Base-by-base conservation (phyloP, 2,329 filamentous ascomycete species). In the Ploettnerulaceae sp. region DNA sequence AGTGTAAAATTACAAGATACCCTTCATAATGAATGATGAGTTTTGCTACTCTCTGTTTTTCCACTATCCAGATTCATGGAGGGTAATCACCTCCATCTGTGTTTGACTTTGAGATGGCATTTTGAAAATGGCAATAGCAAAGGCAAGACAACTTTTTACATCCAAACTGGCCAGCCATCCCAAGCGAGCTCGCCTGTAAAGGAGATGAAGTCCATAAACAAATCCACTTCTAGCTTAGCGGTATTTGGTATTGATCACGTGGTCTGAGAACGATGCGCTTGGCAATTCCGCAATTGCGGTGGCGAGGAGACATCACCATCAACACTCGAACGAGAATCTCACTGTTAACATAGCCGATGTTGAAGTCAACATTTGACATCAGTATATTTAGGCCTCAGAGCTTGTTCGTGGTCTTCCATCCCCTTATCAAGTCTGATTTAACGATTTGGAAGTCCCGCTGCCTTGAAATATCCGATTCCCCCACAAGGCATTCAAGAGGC, bases 1-100 rank as follows among this genome's bases (percentile, higher is more conserved):
- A 25, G 3, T 56, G 47, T 56, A 52, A 7, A 48, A 40, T 29
- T 41, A 38, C 6, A 47, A 40, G 48, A 55, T 48, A 53, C 39
- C 35, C 44, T 33, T 31, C 14, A 36, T 34, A 31, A 33, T 34
- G 32, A 28, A 44, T 44, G 29, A 42, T 3, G 20, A 42, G 20
- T 7, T 33, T 33, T 39, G 12, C 28, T 33, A 7, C 12, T 8
- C 1, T 28, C 4, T 2, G 3, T 38, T 18, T 4, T n/a, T 7
- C 9, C 5, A 11, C 7, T n/a, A 12, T 28, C 15, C n/a, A n/a
- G n/a, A n/a, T n/a, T n/a, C n/a, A n/a, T n/a, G n/a, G n/a, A n/a
- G n/a, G n/a, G n/a, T n/a, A n/a, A n/a, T n/a, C n/a, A n/a, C n/a
- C n/a, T n/a, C n/a, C n/a, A n/a, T n/a, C n/a, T n/a, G n/a, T n/a